Evolutionary conservation across 495 filamentous ascomycete genomes (phyloP).

Genomic region (Pseudomonodictys pantanalensis): DNA sequence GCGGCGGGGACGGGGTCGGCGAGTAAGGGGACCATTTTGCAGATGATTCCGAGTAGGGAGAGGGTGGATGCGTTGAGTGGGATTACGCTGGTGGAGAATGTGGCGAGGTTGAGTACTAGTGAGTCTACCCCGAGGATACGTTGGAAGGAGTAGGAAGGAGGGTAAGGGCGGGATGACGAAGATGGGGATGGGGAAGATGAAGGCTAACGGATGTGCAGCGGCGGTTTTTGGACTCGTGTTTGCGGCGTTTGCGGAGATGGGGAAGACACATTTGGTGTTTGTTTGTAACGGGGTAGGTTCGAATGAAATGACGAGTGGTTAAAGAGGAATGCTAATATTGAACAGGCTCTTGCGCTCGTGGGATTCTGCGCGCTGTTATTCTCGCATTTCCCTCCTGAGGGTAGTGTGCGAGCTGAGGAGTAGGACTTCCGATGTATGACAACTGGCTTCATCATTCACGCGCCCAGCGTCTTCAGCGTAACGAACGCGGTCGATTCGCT

Average conservation of each 20-base stretch:
- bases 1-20: constrained; percentile 55
- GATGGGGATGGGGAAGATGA: neutral
- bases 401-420: too few species aligned
- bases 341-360: constrained; percentile 47
- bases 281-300: constrained; percentile 48
- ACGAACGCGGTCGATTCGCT: too few species aligned
- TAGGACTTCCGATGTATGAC: too few species aligned
- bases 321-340: constrained; percentile 32
- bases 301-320: neutral
- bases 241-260: constrained; percentile 49
- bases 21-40: constrained; percentile 57
- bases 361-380: constrained; percentile 49
- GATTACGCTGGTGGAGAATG: constrained; percentile 55
- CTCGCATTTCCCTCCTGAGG: constrained; percentile 48
- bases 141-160: too few species aligned
- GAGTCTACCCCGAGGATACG: neutral
- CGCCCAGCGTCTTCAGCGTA: too few species aligned
- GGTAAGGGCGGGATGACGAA: too few species aligned
- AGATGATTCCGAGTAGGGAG: constrained; percentile 49
- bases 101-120: constrained; percentile 49
- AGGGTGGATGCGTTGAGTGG: constrained; percentile 56
- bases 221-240: constrained; percentile 56
- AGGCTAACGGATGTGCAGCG: constrained; percentile 28
- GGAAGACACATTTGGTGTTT: constrained; percentile 52
- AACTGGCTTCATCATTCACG: too few species aligned